Evolutionary conservation across 192 early-diverging fungal species (phyloP), one percentile per base, ranked within the genome.

Genomic region (Mortierella antarctica): DNA sequence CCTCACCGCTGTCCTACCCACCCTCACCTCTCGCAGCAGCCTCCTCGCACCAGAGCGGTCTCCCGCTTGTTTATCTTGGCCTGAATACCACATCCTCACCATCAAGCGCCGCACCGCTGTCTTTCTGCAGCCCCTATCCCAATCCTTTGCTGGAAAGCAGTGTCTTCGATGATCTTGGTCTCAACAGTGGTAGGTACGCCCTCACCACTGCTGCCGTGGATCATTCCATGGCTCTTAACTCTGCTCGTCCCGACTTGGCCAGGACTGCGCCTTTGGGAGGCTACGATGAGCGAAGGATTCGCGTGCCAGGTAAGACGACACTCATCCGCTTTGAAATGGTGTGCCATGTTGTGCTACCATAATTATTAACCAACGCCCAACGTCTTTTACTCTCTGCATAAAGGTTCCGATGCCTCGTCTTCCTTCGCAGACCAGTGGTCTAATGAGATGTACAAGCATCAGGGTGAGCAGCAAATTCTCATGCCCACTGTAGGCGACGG

Each of bases 1-100:
- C 72, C 15, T 74, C 72, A 2, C 65, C 72, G n/a, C 20, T 57
- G 7, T 67, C 72, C 20, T 67, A 54, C 49, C 65, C 72, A 31
- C 65, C 72, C 2, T 74, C 72, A 12, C 72, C 71, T n/a, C 47
- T 20, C 12, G 59, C 54, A 49, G 41, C 51, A 4, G 59, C 59
- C 11, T 23, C 61, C 4, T 15, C 15, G 13, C 54, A 62, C 44
- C 60, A 55, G 10, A 52, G 54, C 56, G 42, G 20, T 46, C 6
- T 65, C 6, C 56, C 62, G 1, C 57, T 64, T 18, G 62, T 63
- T 2, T 65, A 65, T 44, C 71, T 73, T n/a, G 51, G 20, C 18
- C 41, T 71, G n/a, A 46, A 58, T 10, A 47, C 58, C 21, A 31
- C 42, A 39, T 46, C 59, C 45, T 46, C 41, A 7, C 20, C 50